Evolutionary conservation across 192 early-diverging fungal genomes (phyloP).

Genomic region (Coemansia sp.): DNA sequence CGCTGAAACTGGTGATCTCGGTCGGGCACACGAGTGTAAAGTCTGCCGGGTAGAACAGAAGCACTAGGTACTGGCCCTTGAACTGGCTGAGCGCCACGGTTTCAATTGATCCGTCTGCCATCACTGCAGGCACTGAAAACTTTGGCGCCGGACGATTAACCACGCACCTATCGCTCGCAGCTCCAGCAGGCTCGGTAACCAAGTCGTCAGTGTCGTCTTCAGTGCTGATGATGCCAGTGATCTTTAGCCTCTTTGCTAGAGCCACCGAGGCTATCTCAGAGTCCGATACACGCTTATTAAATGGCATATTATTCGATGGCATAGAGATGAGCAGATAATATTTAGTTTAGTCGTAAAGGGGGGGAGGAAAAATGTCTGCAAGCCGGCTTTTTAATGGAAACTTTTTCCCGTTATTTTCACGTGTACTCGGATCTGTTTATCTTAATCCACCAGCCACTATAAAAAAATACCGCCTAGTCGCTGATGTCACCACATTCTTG

Average conservation of each 20-base stretch:
- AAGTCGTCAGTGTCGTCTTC: not conserved
- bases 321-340: not conserved
- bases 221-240: not conserved
- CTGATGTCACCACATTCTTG: not conserved
- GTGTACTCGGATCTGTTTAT: not conserved
- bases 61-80: constrained; percentile 56
- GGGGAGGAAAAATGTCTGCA: not conserved
- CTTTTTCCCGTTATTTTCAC: not conserved
- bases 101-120: not conserved
- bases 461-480: not conserved
- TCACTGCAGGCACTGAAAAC: constrained; percentile 10
- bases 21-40: constrained; percentile 80
- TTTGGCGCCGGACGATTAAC: constrained; percentile 7
- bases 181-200: not conserved
- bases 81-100: constrained; percentile 4
- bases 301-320: too few species aligned
- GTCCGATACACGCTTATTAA: not conserved
- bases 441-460: not conserved
- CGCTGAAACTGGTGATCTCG: constrained; percentile 77
- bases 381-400: too few species aligned
- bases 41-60: constrained; percentile 86
- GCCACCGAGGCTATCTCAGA: not conserved
- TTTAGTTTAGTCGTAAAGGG: not conserved
- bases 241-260: constrained; percentile 2
- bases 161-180: not conserved